Evolutionary conservation across 2,329 filamentous ascomycete species (phyloP), one percentile per base, ranked within the genome.

Genomic region (Magnaporthales sp.): DNA sequence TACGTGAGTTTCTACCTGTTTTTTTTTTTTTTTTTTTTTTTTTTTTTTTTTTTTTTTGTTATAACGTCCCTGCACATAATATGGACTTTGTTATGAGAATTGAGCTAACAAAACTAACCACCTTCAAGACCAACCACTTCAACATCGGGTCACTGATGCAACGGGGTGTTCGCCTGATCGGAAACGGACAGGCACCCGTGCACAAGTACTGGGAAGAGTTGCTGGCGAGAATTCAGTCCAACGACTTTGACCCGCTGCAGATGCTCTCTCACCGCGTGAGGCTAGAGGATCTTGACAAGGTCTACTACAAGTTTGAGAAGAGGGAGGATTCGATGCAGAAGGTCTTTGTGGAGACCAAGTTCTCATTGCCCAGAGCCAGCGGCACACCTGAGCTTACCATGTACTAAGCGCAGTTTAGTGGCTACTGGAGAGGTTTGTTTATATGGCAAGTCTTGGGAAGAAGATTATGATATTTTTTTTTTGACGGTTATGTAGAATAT

Each of bases 141-240:
- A 92, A 92, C 77, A 88, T 94, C 71, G 91, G 92, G 10, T 88
- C 91, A 0, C 74, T 96, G 15, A 96, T 96, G 92, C 87, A 96
- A 78, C 88, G 91, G 32, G 92, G 92, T n/a, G 87, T 96, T 70
- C 88, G 91, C 1, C 84, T 96, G 61, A 93, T 87, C 60, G 86
- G 86, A 22, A 87, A 87, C 71, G 85, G 85, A 1, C 86, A 88
- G 71, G 85, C 85, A 0, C 92, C 92, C 0, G 91, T 96, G 0
- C 91, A 94, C 72, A 86, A 89, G 72, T 95, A 96, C 79, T 96
- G 91, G 92, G 82, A 92, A 27, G 84, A 91, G 3, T 80, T 96
- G n/a, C 81, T 95, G 62, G 78, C 84, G 68, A 79, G 80, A 77
- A 90, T 96, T 68, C 83, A 88, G 72, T 81, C 81, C 26, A 87